Conservation (phyloP, 2,329 filamentous ascomycete genomes). For the Hypoxylon sp. region DNA sequence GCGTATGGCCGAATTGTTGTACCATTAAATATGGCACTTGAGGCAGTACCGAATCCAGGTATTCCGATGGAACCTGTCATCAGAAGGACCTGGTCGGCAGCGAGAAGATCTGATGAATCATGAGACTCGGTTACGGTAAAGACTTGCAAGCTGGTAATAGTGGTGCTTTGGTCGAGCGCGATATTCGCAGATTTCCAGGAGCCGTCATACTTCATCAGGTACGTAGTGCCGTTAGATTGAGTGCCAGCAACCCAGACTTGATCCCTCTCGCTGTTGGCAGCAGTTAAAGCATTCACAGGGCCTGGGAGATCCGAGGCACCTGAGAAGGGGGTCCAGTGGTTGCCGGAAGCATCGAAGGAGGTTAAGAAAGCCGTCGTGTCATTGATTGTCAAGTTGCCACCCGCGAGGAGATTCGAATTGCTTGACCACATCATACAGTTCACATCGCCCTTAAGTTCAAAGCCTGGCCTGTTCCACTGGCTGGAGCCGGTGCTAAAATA, state of each 20-base stretch:
- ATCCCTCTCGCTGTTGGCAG: constrained; percentile 75
- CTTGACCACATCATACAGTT: constrained; percentile 79
- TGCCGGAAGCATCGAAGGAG: constrained; percentile 73
- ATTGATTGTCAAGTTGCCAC: constrained; percentile 77
- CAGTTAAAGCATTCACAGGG: constrained; percentile 77
- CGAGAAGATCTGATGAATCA: constrained; percentile 68
- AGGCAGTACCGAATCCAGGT: constrained; percentile 79
- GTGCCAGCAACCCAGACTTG: constrained; percentile 86
- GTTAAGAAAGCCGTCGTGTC: constrained; percentile 73
- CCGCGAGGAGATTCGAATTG: constrained; percentile 75
- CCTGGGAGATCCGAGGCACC: constrained; percentile 76
- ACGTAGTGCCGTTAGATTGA: constrained; percentile 68
- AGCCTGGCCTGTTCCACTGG: constrained; percentile 84
- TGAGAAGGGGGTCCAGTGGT: constrained; percentile 72
- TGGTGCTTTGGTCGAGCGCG: constrained; percentile 69
- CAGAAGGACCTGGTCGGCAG: constrained; percentile 75
- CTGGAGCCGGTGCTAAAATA: constrained; percentile 73
- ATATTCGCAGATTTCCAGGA: constrained; percentile 73
- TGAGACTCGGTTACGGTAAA: constrained; percentile 77
- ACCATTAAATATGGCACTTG: constrained; percentile 89
- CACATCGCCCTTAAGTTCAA: constrained; percentile 74
- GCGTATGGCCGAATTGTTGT: constrained; percentile 80
- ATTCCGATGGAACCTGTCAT: constrained; percentile 85
- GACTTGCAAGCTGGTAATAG: constrained; percentile 82
- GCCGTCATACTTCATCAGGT: constrained; percentile 84